Conservation (phyloP, 2,329 filamentous ascomycete species). For the Neonectria punicea region DNA sequence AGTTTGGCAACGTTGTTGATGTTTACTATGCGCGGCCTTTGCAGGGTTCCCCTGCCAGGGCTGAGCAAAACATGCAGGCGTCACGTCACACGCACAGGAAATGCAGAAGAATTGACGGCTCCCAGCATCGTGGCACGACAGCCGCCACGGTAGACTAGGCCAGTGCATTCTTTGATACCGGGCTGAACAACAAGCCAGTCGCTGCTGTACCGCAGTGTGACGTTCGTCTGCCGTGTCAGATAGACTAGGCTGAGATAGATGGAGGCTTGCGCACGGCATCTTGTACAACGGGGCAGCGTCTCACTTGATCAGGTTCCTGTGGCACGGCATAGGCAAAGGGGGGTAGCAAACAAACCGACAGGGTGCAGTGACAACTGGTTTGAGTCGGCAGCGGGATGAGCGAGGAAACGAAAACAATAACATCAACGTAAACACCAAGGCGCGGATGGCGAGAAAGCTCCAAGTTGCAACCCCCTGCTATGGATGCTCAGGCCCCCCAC, state of each 20-base stretch:
- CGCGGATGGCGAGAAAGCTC: neutral
- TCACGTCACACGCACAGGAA: constrained; percentile 1
- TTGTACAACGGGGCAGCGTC: neutral
- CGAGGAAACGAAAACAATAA: neutral
- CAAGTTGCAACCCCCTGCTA: neutral
- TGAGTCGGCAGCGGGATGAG: neutral
- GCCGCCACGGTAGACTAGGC: neutral
- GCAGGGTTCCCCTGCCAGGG: constrained; percentile 5
- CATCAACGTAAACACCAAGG: neutral
- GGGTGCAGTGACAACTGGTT: neutral
- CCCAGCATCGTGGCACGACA: neutral
- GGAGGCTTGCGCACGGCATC: constrained; percentile 6
- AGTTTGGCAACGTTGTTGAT: neutral
- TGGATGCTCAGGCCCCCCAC: constrained; percentile 7
- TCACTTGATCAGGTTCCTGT: neutral
- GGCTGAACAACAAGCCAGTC: neutral
- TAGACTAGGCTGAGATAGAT: neutral
- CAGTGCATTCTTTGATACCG: neutral
- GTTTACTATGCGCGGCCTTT: neutral
- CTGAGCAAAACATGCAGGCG: neutral
- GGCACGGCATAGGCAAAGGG: neutral
- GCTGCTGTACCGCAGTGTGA: neutral
- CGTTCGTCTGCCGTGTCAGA: neutral
- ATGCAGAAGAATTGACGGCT: neutral
- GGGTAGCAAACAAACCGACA: neutral